Percentiles rank a stretch among this genome's conserved stretches.
These are phyloP conservation scores for Chrysopogon serrulatus DNA, from an alignment of 176 grass and related monocot genomes.

Conservation along the genomic window DNA sequence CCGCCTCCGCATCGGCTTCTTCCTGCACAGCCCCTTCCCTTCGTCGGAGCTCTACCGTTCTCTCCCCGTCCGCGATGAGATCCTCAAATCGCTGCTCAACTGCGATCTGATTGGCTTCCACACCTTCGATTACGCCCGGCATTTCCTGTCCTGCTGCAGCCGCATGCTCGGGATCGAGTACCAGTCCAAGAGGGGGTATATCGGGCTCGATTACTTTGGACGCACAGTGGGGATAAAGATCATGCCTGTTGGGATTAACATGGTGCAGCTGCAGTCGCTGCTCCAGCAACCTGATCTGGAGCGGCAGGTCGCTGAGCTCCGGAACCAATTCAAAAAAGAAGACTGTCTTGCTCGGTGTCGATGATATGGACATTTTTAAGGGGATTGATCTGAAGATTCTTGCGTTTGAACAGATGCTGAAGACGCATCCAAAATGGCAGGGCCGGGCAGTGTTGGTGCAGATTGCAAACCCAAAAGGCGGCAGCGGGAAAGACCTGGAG, in stretches of 20 bases:
- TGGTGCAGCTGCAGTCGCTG: constrained; percentile 40
- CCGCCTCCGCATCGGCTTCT: constrained; percentile 58
- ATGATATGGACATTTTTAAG: constrained; percentile 51
- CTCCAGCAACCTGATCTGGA: constrained; percentile 51
- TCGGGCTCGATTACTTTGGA: constrained; percentile 51
- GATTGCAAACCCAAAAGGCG: constrained; percentile 41
- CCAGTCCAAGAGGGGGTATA: constrained; percentile 57
- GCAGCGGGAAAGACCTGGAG: constrained; percentile 28
- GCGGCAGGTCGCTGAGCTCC: constrained; percentile 34
- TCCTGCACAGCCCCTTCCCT: constrained; percentile 57
- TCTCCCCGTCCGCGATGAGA: constrained; percentile 52
- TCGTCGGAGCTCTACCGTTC: constrained; percentile 51
- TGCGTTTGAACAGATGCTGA: constrained; percentile 46
- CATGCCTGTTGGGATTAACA: constrained; percentile 57
- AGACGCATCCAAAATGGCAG: constrained; percentile 40
- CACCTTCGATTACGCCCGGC: constrained; percentile 50
- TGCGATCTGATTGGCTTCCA: constrained; percentile 56
- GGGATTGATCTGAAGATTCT: constrained; percentile 44
- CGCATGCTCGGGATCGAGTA: constrained; percentile 60
- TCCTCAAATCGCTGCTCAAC: constrained; percentile 50
- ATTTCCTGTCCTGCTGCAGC: constrained; percentile 58
- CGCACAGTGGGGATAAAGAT: constrained; percentile 53
- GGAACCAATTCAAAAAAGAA: constrained; percentile 46
- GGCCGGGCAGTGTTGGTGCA: constrained; percentile 36
- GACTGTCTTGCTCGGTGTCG: constrained; percentile 47